Percentiles rank a stretch among this genome's conserved stretches.
Conservation (phyloP, 495 filamentous ascomycete genomes). For the Penicillium mononematosum region DNA sequence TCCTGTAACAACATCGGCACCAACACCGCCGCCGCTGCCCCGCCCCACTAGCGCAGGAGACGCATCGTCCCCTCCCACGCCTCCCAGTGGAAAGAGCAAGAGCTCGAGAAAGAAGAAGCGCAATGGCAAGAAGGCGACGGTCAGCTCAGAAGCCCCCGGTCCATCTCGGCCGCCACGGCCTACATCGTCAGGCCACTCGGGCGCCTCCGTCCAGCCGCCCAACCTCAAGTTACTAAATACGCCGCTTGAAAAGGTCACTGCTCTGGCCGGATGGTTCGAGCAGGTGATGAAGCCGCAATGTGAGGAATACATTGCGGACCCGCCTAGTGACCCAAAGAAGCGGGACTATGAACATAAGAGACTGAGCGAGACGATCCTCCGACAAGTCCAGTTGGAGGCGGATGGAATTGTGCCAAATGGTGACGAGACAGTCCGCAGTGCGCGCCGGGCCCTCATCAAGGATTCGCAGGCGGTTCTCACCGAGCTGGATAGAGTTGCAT, state of each 20-base stretch:
- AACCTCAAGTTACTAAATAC: slow-evolving; percentile 37
- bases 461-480: slow-evolving; percentile 67
- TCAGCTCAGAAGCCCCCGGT: slow-evolving; percentile 17
- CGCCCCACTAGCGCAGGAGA: slow-evolving; percentile 26
- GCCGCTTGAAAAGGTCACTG: slow-evolving; percentile 69
- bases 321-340: slow-evolving; percentile 70
- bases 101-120: slow-evolving; percentile 42
- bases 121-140: slow-evolving; percentile 41
- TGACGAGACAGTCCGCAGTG: slow-evolving; percentile 60
- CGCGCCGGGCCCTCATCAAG: slow-evolving; percentile 71
- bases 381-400: slow-evolving; percentile 79
- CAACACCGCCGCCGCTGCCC: neutral
- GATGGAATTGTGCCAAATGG: slow-evolving; percentile 77
- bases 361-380: slow-evolving; percentile 78
- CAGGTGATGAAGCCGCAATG: slow-evolving; percentile 66
- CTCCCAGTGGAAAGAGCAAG: slow-evolving; percentile 32
- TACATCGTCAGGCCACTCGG: slow-evolving; percentile 23
- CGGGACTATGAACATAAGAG: slow-evolving; percentile 75
- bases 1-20: slow-evolving; percentile 8
- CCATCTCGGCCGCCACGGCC: slow-evolving; percentile 19
- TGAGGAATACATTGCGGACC: slow-evolving; percentile 57
- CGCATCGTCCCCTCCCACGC: slow-evolving; percentile 25
- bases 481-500: slow-evolving; percentile 54
- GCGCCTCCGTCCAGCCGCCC: slow-evolving; percentile 36
- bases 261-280: slow-evolving; percentile 64